Evolutionary conservation across 495 filamentous ascomycete species (phyloP), one percentile per base, ranked within the genome.

Genomic region (Talaromyces liani): DNA sequence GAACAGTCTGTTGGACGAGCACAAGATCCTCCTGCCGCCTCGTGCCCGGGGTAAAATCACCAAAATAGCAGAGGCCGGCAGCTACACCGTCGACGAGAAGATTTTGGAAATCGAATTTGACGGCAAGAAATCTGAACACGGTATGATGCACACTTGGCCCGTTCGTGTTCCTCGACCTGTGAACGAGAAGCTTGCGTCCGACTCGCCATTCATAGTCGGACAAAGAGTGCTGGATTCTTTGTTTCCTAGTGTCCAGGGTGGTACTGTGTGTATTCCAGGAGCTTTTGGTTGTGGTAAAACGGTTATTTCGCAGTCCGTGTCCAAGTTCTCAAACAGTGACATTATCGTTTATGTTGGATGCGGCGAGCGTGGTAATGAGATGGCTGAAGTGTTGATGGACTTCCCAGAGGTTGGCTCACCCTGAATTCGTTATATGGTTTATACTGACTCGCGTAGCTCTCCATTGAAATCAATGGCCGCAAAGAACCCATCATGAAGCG

Each of bases 401-500:
- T 99, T 99, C 85, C 94, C 94, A 47, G 91, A 90, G n/a, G n/a
- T n/a, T n/a, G n/a, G n/a, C n/a, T n/a, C n/a, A n/a, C n/a, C n/a
- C n/a, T n/a, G n/a, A n/a, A n/a, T n/a, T n/a, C n/a, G n/a, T n/a
- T n/a, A n/a, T n/a, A n/a, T n/a, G n/a, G n/a, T n/a, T n/a, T n/a
- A n/a, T 61, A 24, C 49, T 63, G 4, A 62, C 33, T 64, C 24
- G 7, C 59, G 25, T 60, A 96, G 84, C 89, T 98, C 64, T 87
- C 88, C 27, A 98, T 98, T 75, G 85, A 91, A 18, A 82, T 97
- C 64, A 84, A 93, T 25, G 94, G 94, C 68, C 91, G 93, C 70
- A 88, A 91, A 80, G 95, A 98, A 73, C 91, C 94, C 63, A 98
- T 99, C 83, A 99, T 99, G 94, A 99, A 98, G 85, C 95, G 94